These are phyloP conservation scores for Coccinonectria pachysandricola DNA, from an alignment of 2,329 filamentous ascomycete species.

Conservation along the genomic window DNA sequence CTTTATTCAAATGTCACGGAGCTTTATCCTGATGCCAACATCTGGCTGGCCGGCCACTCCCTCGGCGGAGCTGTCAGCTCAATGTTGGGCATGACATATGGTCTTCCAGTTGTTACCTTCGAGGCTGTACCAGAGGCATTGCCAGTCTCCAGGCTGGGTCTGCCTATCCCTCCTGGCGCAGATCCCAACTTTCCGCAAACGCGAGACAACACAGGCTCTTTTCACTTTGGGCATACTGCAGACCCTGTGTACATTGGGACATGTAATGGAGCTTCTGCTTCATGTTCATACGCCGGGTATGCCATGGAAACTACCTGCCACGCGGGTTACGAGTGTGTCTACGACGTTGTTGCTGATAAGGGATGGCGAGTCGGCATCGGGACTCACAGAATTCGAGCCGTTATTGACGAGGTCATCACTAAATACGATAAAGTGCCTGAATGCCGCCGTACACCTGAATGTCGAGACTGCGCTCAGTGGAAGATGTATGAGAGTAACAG, in stretches of 20 bases:
- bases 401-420: constrained; percentile 79
- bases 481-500: constrained; percentile 92
- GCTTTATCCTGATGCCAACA: constrained; percentile 70
- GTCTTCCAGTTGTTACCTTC: constrained; percentile 82
- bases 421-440: constrained; percentile 72
- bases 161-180: constrained; percentile 73
- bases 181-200: constrained; percentile 62
- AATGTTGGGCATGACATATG: constrained; percentile 84
- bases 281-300: constrained; percentile 86
- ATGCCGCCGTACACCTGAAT: constrained; percentile 67
- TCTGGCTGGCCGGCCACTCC: constrained; percentile 90
- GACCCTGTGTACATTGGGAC: constrained; percentile 92
- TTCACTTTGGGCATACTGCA: constrained; percentile 90
- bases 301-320: constrained; percentile 92
- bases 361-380: constrained; percentile 87
- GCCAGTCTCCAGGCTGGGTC: constrained; percentile 70
- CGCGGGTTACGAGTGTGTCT: constrained; percentile 76
- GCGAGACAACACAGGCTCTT: constrained; percentile 63
- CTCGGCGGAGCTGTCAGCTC: constrained; percentile 82
- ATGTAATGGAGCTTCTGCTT: constrained; percentile 81
- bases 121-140: constrained; percentile 88
- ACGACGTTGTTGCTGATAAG: constrained; percentile 84
- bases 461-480: constrained; percentile 85
- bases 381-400: constrained; percentile 79
- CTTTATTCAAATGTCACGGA: constrained; percentile 88